Evolutionary conservation across 495 filamentous ascomycete species (phyloP).

Genomic region (Bryoglossum gracile): DNA sequence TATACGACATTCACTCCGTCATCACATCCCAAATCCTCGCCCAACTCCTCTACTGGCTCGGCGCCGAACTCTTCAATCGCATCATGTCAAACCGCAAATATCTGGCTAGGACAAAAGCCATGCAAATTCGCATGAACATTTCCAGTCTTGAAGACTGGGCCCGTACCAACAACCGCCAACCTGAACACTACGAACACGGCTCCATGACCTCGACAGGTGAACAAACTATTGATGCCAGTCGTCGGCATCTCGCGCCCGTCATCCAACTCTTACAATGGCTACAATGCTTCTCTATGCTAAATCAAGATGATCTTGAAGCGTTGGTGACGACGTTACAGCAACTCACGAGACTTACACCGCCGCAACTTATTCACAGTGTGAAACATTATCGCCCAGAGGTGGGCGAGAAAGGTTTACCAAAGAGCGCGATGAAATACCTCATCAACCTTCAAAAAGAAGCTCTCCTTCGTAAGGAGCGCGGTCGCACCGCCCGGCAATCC

Average conservation of each 20-base stretch:
- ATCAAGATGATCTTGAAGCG: conserved; percentile 77
- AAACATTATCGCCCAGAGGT: conserved; percentile 93
- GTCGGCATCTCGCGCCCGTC: conserved; percentile 77
- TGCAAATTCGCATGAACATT: conserved; percentile 99
- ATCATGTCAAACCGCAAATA: conserved; percentile 95
- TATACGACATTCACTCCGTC: conserved; percentile 98
- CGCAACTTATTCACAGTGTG: conserved; percentile 86
- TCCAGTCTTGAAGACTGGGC: conserved; percentile 96
- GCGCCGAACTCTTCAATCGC: conserved; percentile 95
- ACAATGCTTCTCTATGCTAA: conserved; percentile 92
- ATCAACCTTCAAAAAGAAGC: conserved; percentile 69
- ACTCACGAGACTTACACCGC: conserved; percentile 71
- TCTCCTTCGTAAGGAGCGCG: conserved; percentile 46
- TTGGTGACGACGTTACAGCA: conserved; percentile 81
- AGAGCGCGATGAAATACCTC: conserved; percentile 80
- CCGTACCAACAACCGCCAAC: conserved; percentile 81
- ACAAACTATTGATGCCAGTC: conserved; percentile 70
- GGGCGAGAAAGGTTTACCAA: conserved; percentile 84
- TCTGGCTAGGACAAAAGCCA: conserved; percentile 92
- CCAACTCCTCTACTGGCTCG: conserved; percentile 93
- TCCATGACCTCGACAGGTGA: conserved; percentile 83
- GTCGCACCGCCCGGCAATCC: conserved; percentile 28
- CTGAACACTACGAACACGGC: conserved; percentile 92
- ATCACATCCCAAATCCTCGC: conserved; percentile 88
- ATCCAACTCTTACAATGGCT: conserved; percentile 97